phyloP scores from a whole-genome alignment of 2,329 filamentous ascomycete species.

The Didymella glomerata region DNA sequence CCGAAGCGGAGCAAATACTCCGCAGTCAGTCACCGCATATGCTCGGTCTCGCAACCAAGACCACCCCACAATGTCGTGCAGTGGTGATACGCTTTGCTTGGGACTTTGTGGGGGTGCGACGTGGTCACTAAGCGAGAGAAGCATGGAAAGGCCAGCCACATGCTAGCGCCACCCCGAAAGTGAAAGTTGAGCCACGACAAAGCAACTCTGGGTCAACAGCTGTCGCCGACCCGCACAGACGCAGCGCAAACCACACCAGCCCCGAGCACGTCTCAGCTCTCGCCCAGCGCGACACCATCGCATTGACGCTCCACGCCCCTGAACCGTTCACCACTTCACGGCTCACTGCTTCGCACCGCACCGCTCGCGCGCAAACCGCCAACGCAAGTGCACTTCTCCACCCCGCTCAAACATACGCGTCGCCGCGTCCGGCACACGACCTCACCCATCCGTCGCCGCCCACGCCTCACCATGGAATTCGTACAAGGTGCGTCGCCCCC shows the following conservation, averaged over 20 bases:
- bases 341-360: constrained; percentile 22
- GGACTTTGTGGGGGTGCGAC: constrained; percentile 14
- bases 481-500: constrained; percentile 35
- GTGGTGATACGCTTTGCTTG: constrained; percentile 25
- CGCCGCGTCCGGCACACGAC: constrained; percentile 24
- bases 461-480: constrained; percentile 41
- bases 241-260: constrained; percentile 17
- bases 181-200: constrained; percentile 18
- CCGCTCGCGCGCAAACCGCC: constrained; percentile 17
- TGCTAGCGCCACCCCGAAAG: constrained; percentile 8
- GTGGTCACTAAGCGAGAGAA: constrained; percentile 16
- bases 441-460: constrained; percentile 11
- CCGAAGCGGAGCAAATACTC: constrained; percentile 18
- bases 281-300: constrained; percentile 9
- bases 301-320: constrained; percentile 13
- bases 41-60: constrained; percentile 21
- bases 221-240: constrained; percentile 30
- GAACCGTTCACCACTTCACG: constrained; percentile 19
- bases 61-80: constrained; percentile 28
- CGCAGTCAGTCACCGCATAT: constrained; percentile 23
- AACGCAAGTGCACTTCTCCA: constrained; percentile 4
- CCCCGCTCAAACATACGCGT: constrained; percentile 29
- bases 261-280: constrained; percentile 17
- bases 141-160: constrained; percentile 12
- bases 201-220: constrained; percentile 18